A percentile compares a stretch with the other conserved stretches of the same genome.
phyloP scores from a whole-genome alignment of 176 grass and related monocot genomes.

The Paspalum vaginatum region DNA sequence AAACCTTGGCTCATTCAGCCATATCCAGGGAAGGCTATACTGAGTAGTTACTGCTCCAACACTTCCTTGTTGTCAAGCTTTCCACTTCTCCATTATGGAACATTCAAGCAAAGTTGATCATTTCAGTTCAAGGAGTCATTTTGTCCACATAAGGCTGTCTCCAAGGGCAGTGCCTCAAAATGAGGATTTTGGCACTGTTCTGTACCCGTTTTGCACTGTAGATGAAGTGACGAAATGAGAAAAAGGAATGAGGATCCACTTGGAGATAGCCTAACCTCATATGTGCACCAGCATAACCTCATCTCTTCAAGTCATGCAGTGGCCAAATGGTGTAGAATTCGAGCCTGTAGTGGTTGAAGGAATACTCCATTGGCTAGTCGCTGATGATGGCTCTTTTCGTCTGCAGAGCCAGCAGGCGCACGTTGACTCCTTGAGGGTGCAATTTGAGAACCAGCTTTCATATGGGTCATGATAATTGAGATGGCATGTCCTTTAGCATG shows the following conservation, averaged over 20 bases:
- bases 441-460: neutral
- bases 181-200: too few relatives aligned
- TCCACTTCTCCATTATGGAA: conserved; percentile 21
- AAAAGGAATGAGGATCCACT: too few relatives aligned
- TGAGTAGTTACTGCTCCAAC: neutral
- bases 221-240: too few relatives aligned
- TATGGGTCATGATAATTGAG: conserved; percentile 23
- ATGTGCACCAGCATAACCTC: neutral
- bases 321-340: conserved; percentile 5
- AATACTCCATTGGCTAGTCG: conserved; percentile 2
- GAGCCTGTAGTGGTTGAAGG: neutral
- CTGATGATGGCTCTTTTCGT: conserved; percentile 26
- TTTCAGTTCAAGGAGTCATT: conserved; percentile 17
- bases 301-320: neutral
- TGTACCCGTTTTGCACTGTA: too few relatives aligned
- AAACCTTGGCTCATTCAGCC: conserved; percentile 15
- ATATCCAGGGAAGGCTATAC: conserved; percentile 50
- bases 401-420: conserved; percentile 15
- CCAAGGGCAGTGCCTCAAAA: too few relatives aligned
- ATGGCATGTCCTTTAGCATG: neutral
- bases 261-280: too few relatives aligned
- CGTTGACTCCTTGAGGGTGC: neutral
- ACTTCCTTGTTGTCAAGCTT: conserved; percentile 24
- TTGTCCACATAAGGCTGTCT: conserved; percentile 29
- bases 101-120: conserved; percentile 6